Base-by-base conservation (phyloP, 805 yeast species). In the Wickerhamomyces kurtzmanii region DNA sequence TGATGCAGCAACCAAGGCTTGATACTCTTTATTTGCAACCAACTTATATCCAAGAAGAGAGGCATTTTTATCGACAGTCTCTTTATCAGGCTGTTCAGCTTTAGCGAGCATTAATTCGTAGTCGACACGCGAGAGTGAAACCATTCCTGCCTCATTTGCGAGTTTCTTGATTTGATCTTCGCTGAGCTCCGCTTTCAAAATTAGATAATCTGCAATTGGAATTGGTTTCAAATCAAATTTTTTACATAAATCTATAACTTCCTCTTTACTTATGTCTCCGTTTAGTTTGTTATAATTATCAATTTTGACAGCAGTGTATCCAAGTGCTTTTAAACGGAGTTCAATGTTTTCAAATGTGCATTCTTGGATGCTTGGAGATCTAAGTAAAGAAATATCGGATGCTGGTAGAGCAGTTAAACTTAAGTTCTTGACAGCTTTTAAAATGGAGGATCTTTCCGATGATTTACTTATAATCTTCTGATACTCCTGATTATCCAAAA, bases 121-220 rank as follows among this genome's bases (percentile, higher is more conserved):
- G 26, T 54, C 55, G n/a, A 47, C 25, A 13, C 48, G 49, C 5
- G 53, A 42, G 16, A 58, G 24, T 9, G 51, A 28, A 5, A 42
- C 39, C 15, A 45, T 31, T 2, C 47, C 39, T 3, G 36, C 16
- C 4, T 34, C 37, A 9, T 38, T 34, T 6, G 59, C 58, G 22
- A 32, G 40, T 5, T 33, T 38, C 23, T 37, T 30, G 3, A 55
- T 27, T 17, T 39, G 42, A 2, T 33, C 31, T 16, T 38, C 37
- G 16, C 38, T 37, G 3, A 45, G 36, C 3, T 26, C 27, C 16
- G 12, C 28, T 7, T 32, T 32, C 19, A 51, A 31, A 4, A 36
- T 34, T 17, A 48, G 40, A 25, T 48, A 51, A n/a, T 42, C 39
- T 4, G 40, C 43, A n/a, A 34, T 27, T 10, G 47, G 36, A 3